Conservation (phyloP, 2,329 filamentous ascomycete genomes). For the Exophiala bonariae region DNA sequence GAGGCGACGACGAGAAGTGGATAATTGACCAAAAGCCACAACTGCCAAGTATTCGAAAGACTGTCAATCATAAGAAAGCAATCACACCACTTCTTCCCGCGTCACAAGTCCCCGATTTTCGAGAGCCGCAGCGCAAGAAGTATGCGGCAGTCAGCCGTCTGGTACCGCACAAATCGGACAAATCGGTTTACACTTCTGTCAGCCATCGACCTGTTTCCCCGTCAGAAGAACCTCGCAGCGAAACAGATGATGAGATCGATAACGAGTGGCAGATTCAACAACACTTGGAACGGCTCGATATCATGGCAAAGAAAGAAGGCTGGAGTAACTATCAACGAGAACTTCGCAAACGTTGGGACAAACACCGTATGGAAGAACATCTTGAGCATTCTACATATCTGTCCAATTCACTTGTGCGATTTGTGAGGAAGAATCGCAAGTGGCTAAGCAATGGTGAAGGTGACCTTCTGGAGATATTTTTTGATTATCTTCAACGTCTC, state of each 20-base stretch:
- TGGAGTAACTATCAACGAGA: conserved; percentile 22
- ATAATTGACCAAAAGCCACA: background rate
- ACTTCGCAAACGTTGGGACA: conserved; percentile 25
- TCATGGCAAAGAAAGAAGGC: conserved; percentile 12
- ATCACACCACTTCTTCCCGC: conserved; percentile 11
- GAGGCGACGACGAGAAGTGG: conserved; percentile 24
- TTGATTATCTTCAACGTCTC: conserved; percentile 19
- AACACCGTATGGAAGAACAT: conserved; percentile 27
- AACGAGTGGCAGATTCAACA: conserved; percentile 23
- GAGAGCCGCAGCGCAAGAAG: conserved; percentile 19
- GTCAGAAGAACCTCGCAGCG: conserved; percentile 23
- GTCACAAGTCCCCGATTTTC: conserved; percentile 21
- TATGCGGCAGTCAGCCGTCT: conserved; percentile 14
- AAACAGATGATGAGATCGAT: conserved; percentile 30
- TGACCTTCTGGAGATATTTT: conserved; percentile 16
- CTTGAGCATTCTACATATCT: conserved; percentile 24
- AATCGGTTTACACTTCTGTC: conserved; percentile 23
- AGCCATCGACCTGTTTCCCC: conserved; percentile 24
- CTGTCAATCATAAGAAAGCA: background rate
- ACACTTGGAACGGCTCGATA: conserved; percentile 27
- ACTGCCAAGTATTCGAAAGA: too few species aligned
- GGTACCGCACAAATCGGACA: conserved; percentile 4
- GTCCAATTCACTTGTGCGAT: conserved; percentile 28
- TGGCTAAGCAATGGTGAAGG: conserved; percentile 19
- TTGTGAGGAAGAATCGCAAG: conserved; percentile 24